A percentile compares a stretch with the other conserved stretches of the same genome.
These are phyloP conservation scores for Westerdykella ornata DNA, from an alignment of 2,329 filamentous ascomycete genomes.

Conservation along the genomic window DNA sequence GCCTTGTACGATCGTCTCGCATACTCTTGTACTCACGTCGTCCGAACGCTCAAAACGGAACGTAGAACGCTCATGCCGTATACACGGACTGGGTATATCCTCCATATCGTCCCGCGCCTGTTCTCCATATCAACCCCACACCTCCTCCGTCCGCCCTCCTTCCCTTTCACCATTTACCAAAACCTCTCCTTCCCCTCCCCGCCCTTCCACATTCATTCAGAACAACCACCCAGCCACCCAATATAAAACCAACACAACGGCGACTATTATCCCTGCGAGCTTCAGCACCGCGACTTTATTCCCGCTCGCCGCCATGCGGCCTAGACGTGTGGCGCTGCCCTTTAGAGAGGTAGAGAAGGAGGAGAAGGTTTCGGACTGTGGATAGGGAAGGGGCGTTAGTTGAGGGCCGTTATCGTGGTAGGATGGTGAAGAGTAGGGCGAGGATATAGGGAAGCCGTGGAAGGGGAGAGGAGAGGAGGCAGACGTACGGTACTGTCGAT, in stretches of 20 bases:
- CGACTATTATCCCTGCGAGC: conserved; percentile 75
- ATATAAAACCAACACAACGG: conserved; percentile 65
- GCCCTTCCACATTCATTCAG: conserved; percentile 1
- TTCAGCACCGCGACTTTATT: conserved; percentile 90
- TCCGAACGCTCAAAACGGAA: too few species aligned
- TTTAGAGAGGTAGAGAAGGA: conserved; percentile 76
- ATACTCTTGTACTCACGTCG: too few species aligned
- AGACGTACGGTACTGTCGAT: conserved; percentile 74
- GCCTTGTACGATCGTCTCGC: too few species aligned
- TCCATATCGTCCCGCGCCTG: neutral
- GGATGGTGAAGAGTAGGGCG: too few species aligned
- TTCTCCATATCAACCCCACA: neutral
- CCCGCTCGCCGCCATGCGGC: conserved; percentile 82
- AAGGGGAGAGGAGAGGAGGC: conserved; percentile 1
- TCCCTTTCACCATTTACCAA: neutral
- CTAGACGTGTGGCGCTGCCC: conserved; percentile 73
- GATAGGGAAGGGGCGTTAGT: neutral
- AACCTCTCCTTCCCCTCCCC: neutral
- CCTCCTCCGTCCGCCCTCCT: neutral
- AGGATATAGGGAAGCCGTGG: neutral
- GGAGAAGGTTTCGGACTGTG: conserved; percentile 80
- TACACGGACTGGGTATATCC: neutral
- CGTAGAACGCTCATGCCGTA: too few species aligned
- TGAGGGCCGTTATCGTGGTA: neutral
- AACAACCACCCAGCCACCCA: conserved; percentile 49